These are phyloP conservation scores for Leishmania mexicana DNA, from an alignment of 208 protist genomes.

Conservation along the genomic window DNA sequence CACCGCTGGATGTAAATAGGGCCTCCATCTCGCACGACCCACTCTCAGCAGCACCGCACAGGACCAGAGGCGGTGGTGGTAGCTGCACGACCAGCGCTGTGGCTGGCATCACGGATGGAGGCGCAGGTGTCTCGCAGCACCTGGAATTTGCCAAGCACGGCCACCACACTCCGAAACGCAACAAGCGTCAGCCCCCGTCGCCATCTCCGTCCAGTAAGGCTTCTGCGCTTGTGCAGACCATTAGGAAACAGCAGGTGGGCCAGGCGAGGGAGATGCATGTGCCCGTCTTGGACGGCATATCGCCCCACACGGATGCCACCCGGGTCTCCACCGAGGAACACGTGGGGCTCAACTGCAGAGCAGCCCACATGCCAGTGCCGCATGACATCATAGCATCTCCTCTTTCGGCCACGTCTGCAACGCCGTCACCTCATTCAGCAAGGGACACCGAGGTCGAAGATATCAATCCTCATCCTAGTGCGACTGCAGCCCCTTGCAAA, in stretches of 20 bases:
- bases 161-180: neutral
- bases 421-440: neutral
- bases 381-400: neutral
- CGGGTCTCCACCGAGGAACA: neutral
- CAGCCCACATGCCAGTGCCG: neutral
- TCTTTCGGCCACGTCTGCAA: too few species aligned
- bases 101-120: neutral
- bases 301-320: neutral
- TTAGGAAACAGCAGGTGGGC: neutral
- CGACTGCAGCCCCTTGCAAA: neutral
- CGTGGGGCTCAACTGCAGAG: neutral
- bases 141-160: neutral
- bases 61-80: neutral
- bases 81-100: neutral
- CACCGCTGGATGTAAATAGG: neutral
- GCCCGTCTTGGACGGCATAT: too few species aligned
- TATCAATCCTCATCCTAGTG: neutral
- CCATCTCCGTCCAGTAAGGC: neutral
- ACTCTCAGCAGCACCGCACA: neutral
- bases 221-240: neutral
- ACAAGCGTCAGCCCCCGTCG: neutral
- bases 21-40: neutral
- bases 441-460: neutral
- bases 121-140: neutral
- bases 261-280: neutral